These are phyloP conservation scores for Leucaena leucocephala DNA, from an alignment of 306 rosid species.

Conservation along the genomic window DNA sequence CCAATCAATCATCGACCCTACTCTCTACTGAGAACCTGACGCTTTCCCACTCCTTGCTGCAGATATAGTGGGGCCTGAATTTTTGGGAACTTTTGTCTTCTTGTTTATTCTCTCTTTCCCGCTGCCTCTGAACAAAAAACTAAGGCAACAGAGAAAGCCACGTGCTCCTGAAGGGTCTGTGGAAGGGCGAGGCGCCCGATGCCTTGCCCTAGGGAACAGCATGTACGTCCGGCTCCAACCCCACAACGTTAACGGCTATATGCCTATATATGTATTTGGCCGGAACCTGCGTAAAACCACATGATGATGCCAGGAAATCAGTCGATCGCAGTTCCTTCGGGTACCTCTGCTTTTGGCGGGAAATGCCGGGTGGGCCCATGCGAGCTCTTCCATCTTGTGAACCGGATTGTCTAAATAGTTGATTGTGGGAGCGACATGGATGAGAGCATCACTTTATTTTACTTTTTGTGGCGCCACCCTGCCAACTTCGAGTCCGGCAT, in stretches of 20 bases:
- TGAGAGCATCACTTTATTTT: constrained; percentile 25
- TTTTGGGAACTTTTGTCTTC: constrained; percentile 9
- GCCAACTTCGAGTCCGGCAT: constrained; percentile 37
- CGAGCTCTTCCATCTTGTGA: constrained; percentile 23
- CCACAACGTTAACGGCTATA: constrained; percentile 69
- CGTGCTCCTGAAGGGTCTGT: constrained; percentile 31
- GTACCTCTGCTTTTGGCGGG: constrained; percentile 51
- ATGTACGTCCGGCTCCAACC: constrained; percentile 41
- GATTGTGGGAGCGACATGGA: constrained; percentile 34
- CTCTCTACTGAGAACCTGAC: not conserved
- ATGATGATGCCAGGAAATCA: constrained; percentile 48
- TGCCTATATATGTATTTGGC: constrained; percentile 52
- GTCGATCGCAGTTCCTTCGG: constrained; percentile 28
- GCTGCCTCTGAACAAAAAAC: not conserved
- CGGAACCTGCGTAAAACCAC: constrained; percentile 42
- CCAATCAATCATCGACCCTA: constrained; percentile 13
- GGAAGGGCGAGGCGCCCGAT: constrained; percentile 7
- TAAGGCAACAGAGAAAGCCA: constrained; percentile 37
- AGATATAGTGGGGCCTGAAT: constrained; percentile 37
- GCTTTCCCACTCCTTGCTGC: constrained; percentile 12
- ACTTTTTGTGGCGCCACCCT: constrained; percentile 43
- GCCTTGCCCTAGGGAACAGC: constrained; percentile 30
- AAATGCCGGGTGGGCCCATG: constrained; percentile 40
- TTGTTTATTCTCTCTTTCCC: constrained; percentile 13
- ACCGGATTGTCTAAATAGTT: constrained; percentile 43